Evolutionary conservation across 495 filamentous ascomycete species (phyloP), one percentile per base, ranked within the genome.

Genomic region (Daldinia loculata): DNA sequence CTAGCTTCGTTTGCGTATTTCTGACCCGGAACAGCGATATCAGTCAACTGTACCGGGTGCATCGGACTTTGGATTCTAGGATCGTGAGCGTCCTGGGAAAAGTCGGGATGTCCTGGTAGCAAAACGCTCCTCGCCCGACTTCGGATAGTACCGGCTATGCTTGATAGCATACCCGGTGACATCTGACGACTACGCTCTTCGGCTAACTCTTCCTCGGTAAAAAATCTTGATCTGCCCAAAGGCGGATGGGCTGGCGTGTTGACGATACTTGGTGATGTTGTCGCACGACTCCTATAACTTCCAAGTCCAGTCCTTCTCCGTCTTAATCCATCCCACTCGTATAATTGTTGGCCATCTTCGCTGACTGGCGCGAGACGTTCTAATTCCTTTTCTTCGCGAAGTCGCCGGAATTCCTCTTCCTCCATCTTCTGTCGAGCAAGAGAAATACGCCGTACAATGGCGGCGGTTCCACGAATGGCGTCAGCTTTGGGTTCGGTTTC

Each of bases 401-500:
- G 85, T 48, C 92, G 88, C 70, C 87, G 90, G 3, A 90, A 89
- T 78, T 99, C 95, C 38, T 93, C 89, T 27, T 87, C 83, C 73
- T 98, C 93, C 82, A 89, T 90, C 76, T 90, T 92, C 58, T 90
- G 88, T 41, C 94, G 86, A 1, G 91, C 85, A 36, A 85, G 83
- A 12, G 93, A 97, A 36, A 99, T 84, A 29, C 92, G 87, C 56
- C 95, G 89, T 45, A 99, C 87, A 67, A 99, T 94, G 36, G 94
- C 93, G 4, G 93, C 95, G 2, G 95, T 84, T 61, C 95, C 96
- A 65, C 95, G 91, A 76, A 99, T 97, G 14, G 96, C 93, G 78
- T 99, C 95, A 3, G 95, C 95, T 77, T 97, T 97, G 36, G 95
- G 95, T 74, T 99, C 95, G 8, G 88, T 93, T 77, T 99, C 95